Percentiles rank a stretch among this genome's conserved stretches.
phyloP scores from a whole-genome alignment of 1,139 yeast genomes.

The Scheffersomyces illinoinensis region DNA sequence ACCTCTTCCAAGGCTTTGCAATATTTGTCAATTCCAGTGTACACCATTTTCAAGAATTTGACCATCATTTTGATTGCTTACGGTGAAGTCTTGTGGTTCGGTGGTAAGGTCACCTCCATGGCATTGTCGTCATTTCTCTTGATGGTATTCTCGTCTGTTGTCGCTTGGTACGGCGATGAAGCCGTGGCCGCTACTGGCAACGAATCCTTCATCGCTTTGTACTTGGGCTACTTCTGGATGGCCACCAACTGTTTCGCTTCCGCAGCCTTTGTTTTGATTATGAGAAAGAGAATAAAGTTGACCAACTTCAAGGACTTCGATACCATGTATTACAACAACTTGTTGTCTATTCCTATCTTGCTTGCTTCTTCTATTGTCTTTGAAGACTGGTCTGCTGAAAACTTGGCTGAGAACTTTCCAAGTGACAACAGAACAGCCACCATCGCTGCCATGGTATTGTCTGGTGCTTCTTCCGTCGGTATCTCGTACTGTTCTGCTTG shows the following conservation, averaged over 20 bases:
- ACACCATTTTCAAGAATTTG: constrained; percentile 95
- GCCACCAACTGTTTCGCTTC: constrained; percentile 88
- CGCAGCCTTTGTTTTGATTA: constrained; percentile 87
- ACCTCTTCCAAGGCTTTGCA: constrained; percentile 95
- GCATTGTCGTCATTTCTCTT: constrained; percentile 82
- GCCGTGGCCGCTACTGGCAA: constrained; percentile 35
- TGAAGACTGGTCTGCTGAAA: constrained; percentile 91
- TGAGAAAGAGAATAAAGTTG: constrained; percentile 97
- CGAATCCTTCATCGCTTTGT: constrained; percentile 44
- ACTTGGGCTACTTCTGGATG: constrained; percentile 96
- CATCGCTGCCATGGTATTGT: constrained; percentile 79
- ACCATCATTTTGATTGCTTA: constrained; percentile 96
- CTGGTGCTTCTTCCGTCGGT: constrained; percentile 93
- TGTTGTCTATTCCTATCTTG: constrained; percentile 87
- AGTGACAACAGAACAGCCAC: constrained; percentile 64
- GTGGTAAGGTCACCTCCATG: constrained; percentile 89
- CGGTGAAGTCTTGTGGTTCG: constrained; percentile 97
- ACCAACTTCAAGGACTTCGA: constrained; percentile 97
- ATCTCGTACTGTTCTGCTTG: constrained; percentile 98
- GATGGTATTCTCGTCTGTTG: constrained; percentile 91
- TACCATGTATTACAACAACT: constrained; percentile 97
- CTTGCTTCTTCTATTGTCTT: constrained; percentile 69
- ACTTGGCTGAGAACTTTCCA: constrained; percentile 78
- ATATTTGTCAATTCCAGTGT: constrained; percentile 88
- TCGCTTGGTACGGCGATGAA: constrained; percentile 92